A percentile compares a stretch with the other conserved stretches of the same genome.
Evolutionary conservation across 345 rosid genomes (phyloP).

Genomic region (Euphorbia lathyris): DNA sequence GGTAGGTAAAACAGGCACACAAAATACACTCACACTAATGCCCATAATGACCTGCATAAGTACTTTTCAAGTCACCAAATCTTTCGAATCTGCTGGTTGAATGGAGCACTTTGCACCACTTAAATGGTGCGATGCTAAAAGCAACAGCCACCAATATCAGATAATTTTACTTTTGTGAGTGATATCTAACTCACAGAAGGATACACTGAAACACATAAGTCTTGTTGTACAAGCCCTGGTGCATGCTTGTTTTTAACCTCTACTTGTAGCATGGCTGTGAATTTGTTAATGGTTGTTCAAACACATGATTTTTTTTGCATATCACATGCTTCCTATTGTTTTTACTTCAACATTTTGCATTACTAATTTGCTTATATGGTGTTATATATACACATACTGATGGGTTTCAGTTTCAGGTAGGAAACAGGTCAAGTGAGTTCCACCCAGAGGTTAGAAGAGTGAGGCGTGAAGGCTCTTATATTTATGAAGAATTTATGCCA

Average conservation of each 20-base stretch:
- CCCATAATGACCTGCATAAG: neutral
- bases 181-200: neutral
- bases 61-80: neutral
- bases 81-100: neutral
- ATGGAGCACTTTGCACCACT: neutral
- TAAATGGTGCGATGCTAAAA: neutral
- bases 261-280: conserved; percentile 5
- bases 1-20: neutral
- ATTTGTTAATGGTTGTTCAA: neutral
- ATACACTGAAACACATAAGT: neutral
- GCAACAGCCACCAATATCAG: neutral
- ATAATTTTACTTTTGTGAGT: neutral
- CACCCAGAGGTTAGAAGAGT: conserved; percentile 98
- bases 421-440: conserved; percentile 97
- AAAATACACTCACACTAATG: neutral
- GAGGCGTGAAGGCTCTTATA: conserved; percentile 96
- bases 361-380: neutral
- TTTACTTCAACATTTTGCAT: too few species aligned
- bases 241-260: neutral
- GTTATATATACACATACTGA: neutral
- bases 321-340: neutral
- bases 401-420: conserved; percentile 51
- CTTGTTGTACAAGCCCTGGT: neutral
- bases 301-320: neutral
- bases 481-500: conserved; percentile 99